Evolutionary conservation across 306 rosid genomes (phyloP).

Genomic region (Heteromeles arbutifolia): DNA sequence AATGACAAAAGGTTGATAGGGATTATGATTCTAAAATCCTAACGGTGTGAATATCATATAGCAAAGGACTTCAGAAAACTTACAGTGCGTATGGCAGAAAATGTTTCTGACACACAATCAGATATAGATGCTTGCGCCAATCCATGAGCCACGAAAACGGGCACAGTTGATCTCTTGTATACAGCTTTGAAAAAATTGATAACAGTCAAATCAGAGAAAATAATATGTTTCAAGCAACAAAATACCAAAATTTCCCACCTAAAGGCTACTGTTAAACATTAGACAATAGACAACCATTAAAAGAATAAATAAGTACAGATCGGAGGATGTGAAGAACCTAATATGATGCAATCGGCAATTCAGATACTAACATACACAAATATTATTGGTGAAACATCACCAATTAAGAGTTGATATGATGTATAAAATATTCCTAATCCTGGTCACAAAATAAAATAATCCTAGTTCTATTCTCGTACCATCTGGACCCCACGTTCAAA

Average conservation of each 20-base stretch:
- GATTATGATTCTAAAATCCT: neutral
- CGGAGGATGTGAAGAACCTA: neutral
- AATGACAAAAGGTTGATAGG: neutral
- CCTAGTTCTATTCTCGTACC: neutral
- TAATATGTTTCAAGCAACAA: constrained; percentile 15
- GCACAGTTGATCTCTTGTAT: constrained; percentile 90
- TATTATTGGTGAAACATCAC: neutral
- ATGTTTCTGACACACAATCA: constrained; percentile 85
- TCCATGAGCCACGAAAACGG: constrained; percentile 82
- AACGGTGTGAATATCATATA: neutral
- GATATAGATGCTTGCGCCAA: constrained; percentile 82
- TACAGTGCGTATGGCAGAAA: constrained; percentile 96
- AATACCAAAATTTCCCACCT: neutral
- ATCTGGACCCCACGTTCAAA: constrained; percentile 2
- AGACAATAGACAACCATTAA: neutral
- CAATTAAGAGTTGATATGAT: neutral
- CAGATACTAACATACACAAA: neutral
- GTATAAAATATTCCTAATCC: neutral
- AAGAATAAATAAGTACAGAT: neutral
- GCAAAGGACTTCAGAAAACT: constrained; percentile 25
- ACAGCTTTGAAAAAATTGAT: constrained; percentile 47
- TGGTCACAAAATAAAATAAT: neutral
- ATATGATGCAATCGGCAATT: neutral
- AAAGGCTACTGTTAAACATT: neutral
- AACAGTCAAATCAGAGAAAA: constrained; percentile 25